Base-by-base conservation (phyloP, 768 basidiomycete genomes). In the Collybia nuda region DNA sequence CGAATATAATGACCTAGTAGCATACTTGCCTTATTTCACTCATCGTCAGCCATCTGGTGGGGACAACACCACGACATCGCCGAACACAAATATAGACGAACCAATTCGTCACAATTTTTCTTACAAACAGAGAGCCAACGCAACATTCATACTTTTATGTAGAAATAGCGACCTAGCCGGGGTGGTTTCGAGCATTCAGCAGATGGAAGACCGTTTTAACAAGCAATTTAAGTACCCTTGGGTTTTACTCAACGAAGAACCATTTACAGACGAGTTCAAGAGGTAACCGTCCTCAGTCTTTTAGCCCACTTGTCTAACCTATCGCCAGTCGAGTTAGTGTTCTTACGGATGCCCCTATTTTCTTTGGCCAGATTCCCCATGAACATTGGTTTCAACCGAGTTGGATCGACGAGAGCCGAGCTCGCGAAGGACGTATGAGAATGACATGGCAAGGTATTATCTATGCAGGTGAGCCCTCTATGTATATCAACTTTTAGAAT, bases 201-300 rank as follows among this genome's bases (percentile, higher is more conserved):
- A 81, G 52, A 74, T 86, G 67, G 94, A 98, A 70, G 85, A 90
- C 58, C 73, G 88, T 23, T 96, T 95, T 70, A 98, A 98, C 72
- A 76, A 73, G 53, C 75, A 80, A 54, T 84, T 82, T 56, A 69
- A 69, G 12, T 93, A 93, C 66, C 88, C 90, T 7, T 93, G 86
- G 71, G 82, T 89, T n/a, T 82, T 93, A 59, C 75, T 95, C 35
- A 93, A 94, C 63, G 91, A 94, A 44, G 84, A 84, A 56, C 80
- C 80, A 0, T 92, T 91, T 63, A 77, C 79, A 2, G 81, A 86
- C 5, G 80, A 84, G 32, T 91, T 92, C 69, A 88, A 86, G 62
- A 66, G 70, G 81, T 85, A 48, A 37, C 11, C 29, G 12, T 51
- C 24, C 11, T 37, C 21, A 18, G 43, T 28, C 24, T 26, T 15